Evolutionary conservation across 1,284 basidiomycete genomes (phyloP), one percentile per base, ranked within the genome.

Genomic region (Irpex sp.): DNA sequence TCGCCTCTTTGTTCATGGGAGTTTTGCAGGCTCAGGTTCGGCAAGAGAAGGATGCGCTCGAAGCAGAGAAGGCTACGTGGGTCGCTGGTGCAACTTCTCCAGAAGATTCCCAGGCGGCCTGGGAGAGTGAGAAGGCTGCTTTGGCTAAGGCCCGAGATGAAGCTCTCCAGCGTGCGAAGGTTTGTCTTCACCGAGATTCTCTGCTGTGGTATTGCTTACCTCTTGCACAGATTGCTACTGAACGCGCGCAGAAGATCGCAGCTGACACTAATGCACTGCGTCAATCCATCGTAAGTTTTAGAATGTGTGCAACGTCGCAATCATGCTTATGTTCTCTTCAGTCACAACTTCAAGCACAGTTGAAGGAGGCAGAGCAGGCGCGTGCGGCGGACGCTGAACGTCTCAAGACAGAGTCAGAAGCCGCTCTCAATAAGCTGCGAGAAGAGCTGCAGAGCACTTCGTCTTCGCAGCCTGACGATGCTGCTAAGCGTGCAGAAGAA

Each of bases 71-170:
- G 70, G 80, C 81, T 51, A 71, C 77, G 6, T 83, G 79, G 82
- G 68, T 69, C 40, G 63, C 72, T 2, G 70, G 74, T 9, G 69
- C 75, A 3, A 69, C 75, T 19, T 64, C 72, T 2, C 66, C 75
- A 19, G 76, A 76, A 15, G 72, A 76, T 26, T 69, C 73, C 52
- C 80, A 76, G 60, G 68, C 65, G 9, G 72, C 75, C 49, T 84
- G 84, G 81, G 86, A 89, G 62, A 69, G 76, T 1, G 88, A 91
- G 70, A 90, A 85, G 68, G 77, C 75, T 0, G 81, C 82, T 59
- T 75, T 92, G 2, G 64, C 79, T 21, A 85, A 85, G 67, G 78
- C 80, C 48, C 85, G 86, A 13, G 87, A 91, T 65, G 83, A 87
- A 19, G 86, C 86, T 3, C 65, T 82, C 8, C 76, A 81, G 11